Conservation (phyloP, 108 stramenopile genomes). For the Nannochloropsis salina region DNA sequence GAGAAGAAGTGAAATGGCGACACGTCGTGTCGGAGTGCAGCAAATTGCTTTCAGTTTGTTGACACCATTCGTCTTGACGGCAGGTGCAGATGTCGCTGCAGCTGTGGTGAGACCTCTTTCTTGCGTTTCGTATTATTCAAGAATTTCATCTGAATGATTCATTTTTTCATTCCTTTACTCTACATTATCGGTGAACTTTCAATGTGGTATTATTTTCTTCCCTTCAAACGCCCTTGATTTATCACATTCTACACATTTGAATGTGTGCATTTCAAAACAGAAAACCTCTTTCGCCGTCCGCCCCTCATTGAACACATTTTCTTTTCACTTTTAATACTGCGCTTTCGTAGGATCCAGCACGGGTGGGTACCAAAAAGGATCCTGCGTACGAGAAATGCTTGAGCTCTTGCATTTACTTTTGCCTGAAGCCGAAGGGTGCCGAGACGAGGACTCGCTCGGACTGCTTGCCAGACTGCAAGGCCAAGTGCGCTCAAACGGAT, state of each 20-base stretch:
- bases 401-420: background rate
- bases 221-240: background rate
- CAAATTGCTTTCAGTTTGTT: background rate
- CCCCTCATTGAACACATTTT: no score
- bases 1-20: background rate
- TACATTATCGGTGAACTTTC: no score
- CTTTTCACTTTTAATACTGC: background rate
- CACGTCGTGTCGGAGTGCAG: background rate
- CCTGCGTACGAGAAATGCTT: constrained; percentile 9
- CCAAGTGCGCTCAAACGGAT: constrained; percentile 1
- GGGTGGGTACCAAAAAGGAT: background rate
- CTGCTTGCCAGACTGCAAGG: background rate
- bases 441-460: background rate
- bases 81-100: background rate
- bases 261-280: no score
- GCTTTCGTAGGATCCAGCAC: background rate
- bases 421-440: background rate
- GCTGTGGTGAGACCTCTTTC: background rate
- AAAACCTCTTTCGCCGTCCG: no score
- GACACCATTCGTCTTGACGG: background rate
- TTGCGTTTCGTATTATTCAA: background rate
- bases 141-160: no score
- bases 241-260: background rate
- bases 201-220: no score
- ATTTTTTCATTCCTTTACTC: no score